Evolutionary conservation across 2,329 filamentous ascomycete species (phyloP).

Genomic region (Epichloe coenophiala): DNA sequence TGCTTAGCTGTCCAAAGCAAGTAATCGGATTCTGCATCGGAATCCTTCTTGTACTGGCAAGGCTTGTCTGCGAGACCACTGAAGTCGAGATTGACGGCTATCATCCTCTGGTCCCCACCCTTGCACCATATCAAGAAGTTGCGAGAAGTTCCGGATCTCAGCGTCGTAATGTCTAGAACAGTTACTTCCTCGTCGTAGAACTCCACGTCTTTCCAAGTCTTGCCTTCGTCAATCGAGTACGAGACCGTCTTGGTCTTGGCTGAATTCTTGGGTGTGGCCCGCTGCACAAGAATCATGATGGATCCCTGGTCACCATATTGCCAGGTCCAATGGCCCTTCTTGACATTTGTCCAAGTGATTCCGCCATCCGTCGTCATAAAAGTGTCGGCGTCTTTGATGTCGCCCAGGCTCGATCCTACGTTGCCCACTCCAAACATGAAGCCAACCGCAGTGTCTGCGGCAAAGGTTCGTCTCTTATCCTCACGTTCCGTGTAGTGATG

Average conservation of each 20-base stretch:
- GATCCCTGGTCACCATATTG: constrained; percentile 93
- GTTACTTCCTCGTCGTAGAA: constrained; percentile 61
- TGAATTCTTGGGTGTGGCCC: constrained; percentile 51
- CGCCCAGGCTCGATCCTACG: constrained; percentile 57
- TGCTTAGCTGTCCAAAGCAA: constrained; percentile 79
- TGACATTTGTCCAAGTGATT: constrained; percentile 71
- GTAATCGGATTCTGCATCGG: constrained; percentile 50
- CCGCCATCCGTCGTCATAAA: constrained; percentile 91
- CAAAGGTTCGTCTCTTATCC: constrained; percentile 75
- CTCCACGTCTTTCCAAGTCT: constrained; percentile 60
- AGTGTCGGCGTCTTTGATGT: constrained; percentile 63
- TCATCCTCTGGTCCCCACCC: constrained; percentile 38
- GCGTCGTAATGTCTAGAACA: constrained; percentile 71
- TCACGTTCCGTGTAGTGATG: constrained; percentile 89
- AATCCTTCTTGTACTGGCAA: constrained; percentile 55
- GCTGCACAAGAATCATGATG: constrained; percentile 74
- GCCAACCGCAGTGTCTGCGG: constrained; percentile 75
- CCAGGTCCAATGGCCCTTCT: constrained; percentile 83
- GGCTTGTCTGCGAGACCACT: constrained; percentile 59
- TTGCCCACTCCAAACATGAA: constrained; percentile 88
- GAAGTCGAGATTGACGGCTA: constrained; percentile 81
- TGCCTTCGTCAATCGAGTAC: constrained; percentile 72
- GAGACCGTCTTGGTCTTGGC: constrained; percentile 55
- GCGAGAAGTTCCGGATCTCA: constrained; percentile 76
- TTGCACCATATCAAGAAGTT: constrained; percentile 88